phyloP scores from a whole-genome alignment of 23 red algal genomes.

The Cyanidium caldarium region DNA sequence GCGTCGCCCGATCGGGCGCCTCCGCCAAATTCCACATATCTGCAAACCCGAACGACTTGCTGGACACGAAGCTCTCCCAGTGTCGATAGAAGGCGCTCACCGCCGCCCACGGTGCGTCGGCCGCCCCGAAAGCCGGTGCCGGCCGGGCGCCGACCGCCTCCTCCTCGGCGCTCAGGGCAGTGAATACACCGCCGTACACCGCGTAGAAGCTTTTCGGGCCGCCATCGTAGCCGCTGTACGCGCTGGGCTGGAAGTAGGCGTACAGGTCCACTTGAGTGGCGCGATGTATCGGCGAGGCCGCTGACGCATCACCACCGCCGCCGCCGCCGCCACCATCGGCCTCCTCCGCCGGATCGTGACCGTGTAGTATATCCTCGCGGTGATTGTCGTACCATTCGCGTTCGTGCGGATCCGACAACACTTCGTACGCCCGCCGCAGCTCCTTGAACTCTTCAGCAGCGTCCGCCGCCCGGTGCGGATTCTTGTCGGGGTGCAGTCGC shows the following conservation, averaged over 20 bases:
- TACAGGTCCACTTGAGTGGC: slow-evolving; percentile 57
- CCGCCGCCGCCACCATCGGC: not conserved
- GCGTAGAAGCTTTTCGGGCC: slow-evolving; percentile 27
- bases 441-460: slow-evolving; percentile 62
- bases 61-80: slow-evolving; percentile 57
- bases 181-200: slow-evolving; percentile 55
- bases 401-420: slow-evolving; percentile 85
- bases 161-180: slow-evolving; percentile 45
- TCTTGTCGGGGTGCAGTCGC: slow-evolving; percentile 80
- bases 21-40: slow-evolving; percentile 80
- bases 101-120: slow-evolving; percentile 29
- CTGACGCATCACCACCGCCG: not conserved
- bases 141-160: slow-evolving; percentile 3
- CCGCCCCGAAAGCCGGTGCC: slow-evolving; percentile 36
- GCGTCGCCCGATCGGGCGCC: slow-evolving; percentile 56
- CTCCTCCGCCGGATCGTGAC: slow-evolving; percentile 24
- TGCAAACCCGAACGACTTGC: slow-evolving; percentile 61
- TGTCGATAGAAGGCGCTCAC: slow-evolving; percentile 58
- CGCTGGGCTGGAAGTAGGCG: slow-evolving; percentile 36
- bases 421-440: slow-evolving; percentile 64
- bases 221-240: slow-evolving; percentile 44
- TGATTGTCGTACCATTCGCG: slow-evolving; percentile 95
- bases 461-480: slow-evolving; percentile 27
- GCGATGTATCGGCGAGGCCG: not conserved
- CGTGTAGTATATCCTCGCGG: slow-evolving; percentile 69